Evolutionary conservation across 805 yeast genomes (phyloP).

Genomic region (Sungouiella thailandica): DNA sequence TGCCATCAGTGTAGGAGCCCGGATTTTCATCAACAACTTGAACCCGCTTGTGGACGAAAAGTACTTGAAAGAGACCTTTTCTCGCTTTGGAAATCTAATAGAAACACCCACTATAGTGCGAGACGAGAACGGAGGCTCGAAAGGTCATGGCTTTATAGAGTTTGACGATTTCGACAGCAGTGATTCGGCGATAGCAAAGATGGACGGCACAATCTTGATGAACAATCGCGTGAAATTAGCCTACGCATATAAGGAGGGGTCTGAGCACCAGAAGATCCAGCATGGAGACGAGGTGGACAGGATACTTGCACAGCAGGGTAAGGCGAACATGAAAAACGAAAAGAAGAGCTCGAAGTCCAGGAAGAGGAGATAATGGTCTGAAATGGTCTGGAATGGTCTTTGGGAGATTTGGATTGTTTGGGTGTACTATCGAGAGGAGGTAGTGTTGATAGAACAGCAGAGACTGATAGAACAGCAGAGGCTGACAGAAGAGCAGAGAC

Average conservation of each 20-base stretch:
- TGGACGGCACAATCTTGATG: constrained; percentile 68
- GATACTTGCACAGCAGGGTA: constrained; percentile 59
- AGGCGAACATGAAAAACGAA: constrained; percentile 24
- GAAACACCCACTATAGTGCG: constrained; percentile 47
- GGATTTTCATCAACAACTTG: constrained; percentile 52
- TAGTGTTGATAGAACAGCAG: no score
- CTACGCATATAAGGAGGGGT: constrained; percentile 64
- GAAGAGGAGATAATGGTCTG: no score
- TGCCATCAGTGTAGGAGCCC: constrained; percentile 41
- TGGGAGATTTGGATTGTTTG: no score
- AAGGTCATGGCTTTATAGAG: constrained; percentile 63
- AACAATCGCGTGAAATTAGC: constrained; percentile 56
- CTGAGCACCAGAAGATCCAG: constrained; percentile 40
- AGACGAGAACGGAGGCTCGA: constrained; percentile 46
- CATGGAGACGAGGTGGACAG: constrained; percentile 85
- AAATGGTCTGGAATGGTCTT: no score
- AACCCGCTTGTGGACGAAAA: constrained; percentile 62
- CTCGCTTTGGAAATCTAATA: constrained; percentile 61
- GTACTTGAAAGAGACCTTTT: constrained; percentile 52
- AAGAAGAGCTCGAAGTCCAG: no score
- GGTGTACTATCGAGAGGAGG: no score
- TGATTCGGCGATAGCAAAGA: constrained; percentile 63
- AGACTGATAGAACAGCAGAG: no score
- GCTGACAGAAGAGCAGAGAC: no score
- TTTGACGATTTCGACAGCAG: constrained; percentile 62